A percentile compares a stretch with the other conserved stretches of the same genome.
These are phyloP conservation scores for Mycosphaerella arachidis DNA, from an alignment of 2,329 filamentous ascomycete species.

Conservation along the genomic window DNA sequence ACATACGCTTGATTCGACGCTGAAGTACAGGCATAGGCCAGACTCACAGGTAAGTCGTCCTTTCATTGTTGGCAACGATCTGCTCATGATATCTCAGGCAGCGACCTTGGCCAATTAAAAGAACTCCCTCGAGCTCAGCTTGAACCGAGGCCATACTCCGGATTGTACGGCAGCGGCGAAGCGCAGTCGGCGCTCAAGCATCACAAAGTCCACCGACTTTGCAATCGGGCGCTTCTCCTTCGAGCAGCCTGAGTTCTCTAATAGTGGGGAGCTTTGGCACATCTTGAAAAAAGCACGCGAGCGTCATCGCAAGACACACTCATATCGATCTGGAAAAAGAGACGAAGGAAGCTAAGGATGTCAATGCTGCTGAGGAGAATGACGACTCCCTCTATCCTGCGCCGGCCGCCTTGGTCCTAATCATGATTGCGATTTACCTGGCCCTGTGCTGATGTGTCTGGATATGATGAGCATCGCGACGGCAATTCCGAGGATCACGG, in stretches of 20 bases:
- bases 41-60: conserved; percentile 4
- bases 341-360: not conserved
- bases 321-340: not conserved
- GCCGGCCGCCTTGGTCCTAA: not conserved
- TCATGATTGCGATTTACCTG: conserved; percentile 3
- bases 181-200: conserved; percentile 7
- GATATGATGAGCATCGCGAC: conserved; percentile 24
- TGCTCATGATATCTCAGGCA: not conserved
- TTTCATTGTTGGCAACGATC: too few species aligned
- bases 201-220: conserved; percentile 8
- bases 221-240: conserved; percentile 10
- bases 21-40: not conserved
- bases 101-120: conserved; percentile 1
- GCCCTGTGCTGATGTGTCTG: conserved; percentile 5
- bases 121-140: conserved; percentile 1
- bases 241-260: conserved; percentile 4
- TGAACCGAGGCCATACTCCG: conserved; percentile 7
- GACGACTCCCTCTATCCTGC: not conserved
- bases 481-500: conserved; percentile 36
- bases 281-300: conserved; percentile 10
- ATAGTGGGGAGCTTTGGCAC: conserved; percentile 7
- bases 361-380: not conserved
- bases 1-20: not conserved
- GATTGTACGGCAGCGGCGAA: conserved; percentile 9
- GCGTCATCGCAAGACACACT: not conserved